Evolutionary conservation across 2,329 filamentous ascomycete genomes (phyloP).

Genomic region (Arthrobotrys sphaeroides): DNA sequence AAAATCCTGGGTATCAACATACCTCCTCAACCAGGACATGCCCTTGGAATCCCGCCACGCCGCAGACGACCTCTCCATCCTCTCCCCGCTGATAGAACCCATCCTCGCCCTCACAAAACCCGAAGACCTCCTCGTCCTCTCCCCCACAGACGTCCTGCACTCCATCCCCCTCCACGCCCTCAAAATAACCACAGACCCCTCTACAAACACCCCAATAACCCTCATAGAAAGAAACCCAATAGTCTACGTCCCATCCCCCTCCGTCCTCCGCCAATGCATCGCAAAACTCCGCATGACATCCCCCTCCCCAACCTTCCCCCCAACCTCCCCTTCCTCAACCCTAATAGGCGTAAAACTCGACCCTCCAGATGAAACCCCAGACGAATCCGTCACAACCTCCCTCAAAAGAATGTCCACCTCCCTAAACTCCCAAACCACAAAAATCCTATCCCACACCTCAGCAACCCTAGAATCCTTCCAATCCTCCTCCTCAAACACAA

Average conservation of each 20-base stretch:
- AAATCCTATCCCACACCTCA: conserved; percentile 5
- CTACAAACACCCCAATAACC: not conserved
- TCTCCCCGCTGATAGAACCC: conserved; percentile 23
- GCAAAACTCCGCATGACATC: conserved; percentile 29
- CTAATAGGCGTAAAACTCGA: conserved; percentile 46
- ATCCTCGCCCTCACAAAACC: conserved; percentile 23
- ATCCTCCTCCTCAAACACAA: not conserved
- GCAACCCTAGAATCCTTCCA: conserved; percentile 2
- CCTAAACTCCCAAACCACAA: not conserved
- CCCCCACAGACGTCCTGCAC: conserved; percentile 32
- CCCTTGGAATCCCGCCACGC: conserved; percentile 23
- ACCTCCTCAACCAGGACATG: conserved; percentile 26
- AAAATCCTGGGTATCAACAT: conserved; percentile 22
- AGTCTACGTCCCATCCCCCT: conserved; percentile 44
- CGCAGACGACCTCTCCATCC: conserved; percentile 31
- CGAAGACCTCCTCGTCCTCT: conserved; percentile 39
- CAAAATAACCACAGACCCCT: not conserved
- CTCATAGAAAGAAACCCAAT: conserved; percentile 47
- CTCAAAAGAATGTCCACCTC: too few species aligned
- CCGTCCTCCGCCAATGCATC: conserved; percentile 48
- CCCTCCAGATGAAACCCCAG: not conserved
- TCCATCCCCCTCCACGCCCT: conserved; percentile 40
- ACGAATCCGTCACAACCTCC: not conserved
- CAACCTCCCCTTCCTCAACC: conserved; percentile 5
- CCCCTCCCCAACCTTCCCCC: not conserved